These are phyloP conservation scores for Penicillium longicatenatum DNA, from an alignment of 495 filamentous ascomycete genomes.

Conservation along the genomic window DNA sequence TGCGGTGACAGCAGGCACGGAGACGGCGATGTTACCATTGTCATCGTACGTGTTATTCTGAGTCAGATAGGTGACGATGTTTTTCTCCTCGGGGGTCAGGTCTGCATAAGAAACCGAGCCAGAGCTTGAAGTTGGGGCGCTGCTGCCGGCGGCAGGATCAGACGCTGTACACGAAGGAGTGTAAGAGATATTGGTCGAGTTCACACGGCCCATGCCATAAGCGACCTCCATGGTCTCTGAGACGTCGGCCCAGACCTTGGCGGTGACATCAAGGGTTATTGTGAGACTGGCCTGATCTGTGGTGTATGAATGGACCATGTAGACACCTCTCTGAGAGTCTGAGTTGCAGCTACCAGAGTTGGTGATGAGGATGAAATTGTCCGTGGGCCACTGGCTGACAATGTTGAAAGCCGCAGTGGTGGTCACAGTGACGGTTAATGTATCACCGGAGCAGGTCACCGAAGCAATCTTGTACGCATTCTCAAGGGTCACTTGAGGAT, in stretches of 20 bases:
- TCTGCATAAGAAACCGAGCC: not conserved
- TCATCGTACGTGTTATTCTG: not conserved
- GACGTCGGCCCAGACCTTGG: not conserved
- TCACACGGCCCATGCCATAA: not conserved
- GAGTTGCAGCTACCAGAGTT: not conserved
- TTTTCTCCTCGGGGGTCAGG: not conserved
- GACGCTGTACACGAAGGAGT: not conserved
- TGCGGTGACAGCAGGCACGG: not conserved
- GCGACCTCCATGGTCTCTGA: not conserved
- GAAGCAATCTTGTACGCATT: not conserved
- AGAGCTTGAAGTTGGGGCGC: not conserved
- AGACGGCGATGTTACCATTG: not conserved
- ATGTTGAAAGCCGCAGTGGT: not conserved
- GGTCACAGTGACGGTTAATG: not conserved
- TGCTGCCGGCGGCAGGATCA: not conserved
- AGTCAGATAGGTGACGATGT: not conserved
- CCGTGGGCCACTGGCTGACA: not conserved
- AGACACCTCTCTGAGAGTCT: not conserved
- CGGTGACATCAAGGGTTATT: not conserved
- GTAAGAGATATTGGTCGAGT: not conserved
- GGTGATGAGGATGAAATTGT: not conserved
- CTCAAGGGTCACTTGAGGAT: not conserved
- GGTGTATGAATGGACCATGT: not conserved
- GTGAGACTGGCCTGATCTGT: not conserved
- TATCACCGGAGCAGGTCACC: not conserved